Percentiles rank a stretch among this genome's conserved stretches.
phyloP scores from a whole-genome alignment of 441 rosid species.

The Croton setiger region DNA sequence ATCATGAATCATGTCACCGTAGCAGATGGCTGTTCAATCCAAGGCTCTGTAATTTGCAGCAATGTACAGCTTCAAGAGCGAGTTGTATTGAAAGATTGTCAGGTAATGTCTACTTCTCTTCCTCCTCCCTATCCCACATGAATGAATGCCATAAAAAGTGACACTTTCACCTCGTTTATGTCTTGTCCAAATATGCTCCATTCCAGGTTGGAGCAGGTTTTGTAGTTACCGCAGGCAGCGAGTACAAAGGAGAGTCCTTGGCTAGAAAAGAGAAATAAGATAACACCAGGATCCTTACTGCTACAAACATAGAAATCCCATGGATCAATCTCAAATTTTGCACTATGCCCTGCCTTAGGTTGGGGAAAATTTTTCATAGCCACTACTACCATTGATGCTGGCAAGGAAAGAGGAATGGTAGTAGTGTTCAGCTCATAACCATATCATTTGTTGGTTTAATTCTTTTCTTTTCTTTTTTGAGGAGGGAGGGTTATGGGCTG shows the following conservation, averaged over 20 bases:
- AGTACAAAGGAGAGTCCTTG: slow-evolving; percentile 79
- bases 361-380: not conserved
- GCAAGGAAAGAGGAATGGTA: slow-evolving; percentile 4
- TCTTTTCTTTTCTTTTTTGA: not conserved
- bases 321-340: slow-evolving; percentile 8
- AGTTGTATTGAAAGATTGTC: slow-evolving; percentile 75
- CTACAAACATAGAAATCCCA: not conserved
- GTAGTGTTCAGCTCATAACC: not conserved
- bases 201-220: slow-evolving; percentile 82
- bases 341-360: slow-evolving; percentile 1
- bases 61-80: slow-evolving; percentile 93
- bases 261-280: slow-evolving; percentile 61
- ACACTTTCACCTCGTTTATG: not conserved
- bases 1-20: slow-evolving; percentile 83
- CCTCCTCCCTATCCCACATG: not conserved
- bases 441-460: slow-evolving; percentile 8
- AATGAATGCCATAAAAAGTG: not conserved
- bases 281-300: not conserved
- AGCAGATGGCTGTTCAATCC: slow-evolving; percentile 90
- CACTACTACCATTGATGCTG: not conserved
- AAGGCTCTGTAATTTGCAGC: slow-evolving; percentile 89
- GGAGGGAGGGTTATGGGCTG: not conserved
- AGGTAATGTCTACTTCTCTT: slow-evolving; percentile 37
- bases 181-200: slow-evolving; percentile 1
- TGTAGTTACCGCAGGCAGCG: slow-evolving; percentile 64